Evolutionary conservation across 2,329 filamentous ascomycete species (phyloP), one percentile per base, ranked within the genome.

Genomic region (Aspergillus terreus): DNA sequence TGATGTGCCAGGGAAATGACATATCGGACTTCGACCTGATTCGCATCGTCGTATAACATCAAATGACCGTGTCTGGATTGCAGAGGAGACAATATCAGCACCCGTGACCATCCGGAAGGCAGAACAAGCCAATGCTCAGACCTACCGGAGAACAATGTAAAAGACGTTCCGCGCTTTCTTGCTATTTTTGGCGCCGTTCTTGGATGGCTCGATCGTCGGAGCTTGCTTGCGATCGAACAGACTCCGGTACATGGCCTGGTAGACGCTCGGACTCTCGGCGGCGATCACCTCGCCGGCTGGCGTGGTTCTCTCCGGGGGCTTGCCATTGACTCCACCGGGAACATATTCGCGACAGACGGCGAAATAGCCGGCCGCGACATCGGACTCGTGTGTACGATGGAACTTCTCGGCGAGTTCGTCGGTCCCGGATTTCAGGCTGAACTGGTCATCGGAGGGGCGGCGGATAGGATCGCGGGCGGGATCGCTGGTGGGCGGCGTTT

Each of bases 211-310:
- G 35, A 83, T 73, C 2, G 75, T 78, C 3, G 81, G 78, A 15
- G 72, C 71, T 57, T 78, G 78, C 63, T 87, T 92, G 63, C 92
- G 83, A 62, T 96, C 91, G 68, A 99, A 97, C 55, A 99, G 87
- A 69, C 88, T 96, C 67, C 91, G 81, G 73, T 99, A 99, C 90
- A 99, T 96, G 69, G 88, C 88, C 79, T 97, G 94, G 71, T 97
- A 97, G 35, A 99, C 92, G 69, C 92, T 96, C 51, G 88, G 91
- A 65, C 90, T 95, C 51, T 91, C 87, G 40, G 87, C 78, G 32
- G 86, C 83, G 42, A 94, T 84, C 14, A 88, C 86, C 51, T 87
- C 85, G 15, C 90, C 90, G 11, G 89, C 82, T 5, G 91, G 90
- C 0, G 89, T 92, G 30, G 85, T 83, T 54, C 90, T 83, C 73